Evolutionary conservation across 495 filamentous ascomycete genomes (phyloP), one percentile per base, ranked within the genome.

Genomic region (Aspergillus olivimuriae): DNA sequence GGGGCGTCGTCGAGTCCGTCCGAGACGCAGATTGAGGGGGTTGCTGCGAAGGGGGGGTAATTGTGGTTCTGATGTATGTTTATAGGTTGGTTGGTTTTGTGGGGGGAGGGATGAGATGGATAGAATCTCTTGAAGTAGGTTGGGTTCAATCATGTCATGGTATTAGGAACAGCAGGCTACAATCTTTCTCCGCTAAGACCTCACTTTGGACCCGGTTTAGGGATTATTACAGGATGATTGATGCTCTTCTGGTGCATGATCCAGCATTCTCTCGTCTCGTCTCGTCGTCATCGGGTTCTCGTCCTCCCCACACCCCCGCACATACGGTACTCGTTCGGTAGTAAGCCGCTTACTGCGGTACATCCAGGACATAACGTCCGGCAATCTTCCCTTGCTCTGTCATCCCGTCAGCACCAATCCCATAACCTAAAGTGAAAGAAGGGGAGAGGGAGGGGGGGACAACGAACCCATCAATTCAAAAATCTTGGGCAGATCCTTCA

Each of bases 311-410:
- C n/a, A n/a, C n/a, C n/a, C n/a, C n/a, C n/a, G 23, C 21, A 14
- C 18, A 14, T 34, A 34, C 11, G 20, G 14, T 21, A 16, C 3
- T 32, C 20, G 10, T 19, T 46, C n/a, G 10, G 19, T 6, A n/a
- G 16, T 15, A 4, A 7, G 15, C 9, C 14, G 9, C 33, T 47
- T 61, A 81, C 55, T 80, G 70, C 2, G 72, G 74, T 0, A 78
- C 72, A 44, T 97, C 84, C 14, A 95, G 75, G 16, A 97, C 89
- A 56, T 94, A 94, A 38, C 91, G 75, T 11, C 90, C 90, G 1
- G 84, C 84, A 63, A 97, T 90, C 70, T 86, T 82, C 46, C 77
- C 79, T 60, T 80, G 72, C 46, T 80, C 66, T 74, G 49, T 39
- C 18, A 33, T 18, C 28, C 31, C 14, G 17, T 47, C 31, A 45